Conservation (phyloP, 2,329 filamentous ascomycete species). For the Cytospora mali region DNA sequence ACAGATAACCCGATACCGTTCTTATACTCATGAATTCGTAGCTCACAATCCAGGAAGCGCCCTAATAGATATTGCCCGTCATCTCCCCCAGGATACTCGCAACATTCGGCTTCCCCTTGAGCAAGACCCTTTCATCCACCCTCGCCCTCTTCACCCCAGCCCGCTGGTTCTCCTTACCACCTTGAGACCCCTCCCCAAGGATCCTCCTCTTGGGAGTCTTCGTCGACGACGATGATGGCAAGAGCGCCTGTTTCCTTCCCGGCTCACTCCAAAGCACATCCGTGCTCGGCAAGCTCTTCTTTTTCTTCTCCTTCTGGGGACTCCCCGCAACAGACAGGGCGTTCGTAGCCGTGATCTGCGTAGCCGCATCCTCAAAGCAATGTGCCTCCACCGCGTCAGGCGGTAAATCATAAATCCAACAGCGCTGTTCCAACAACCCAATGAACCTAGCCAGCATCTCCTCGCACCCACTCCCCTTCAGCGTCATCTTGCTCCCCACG, state of each 20-base stretch:
- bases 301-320: conserved; percentile 27
- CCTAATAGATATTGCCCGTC: conserved; percentile 40
- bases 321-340: conserved; percentile 29
- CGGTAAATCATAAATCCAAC: conserved; percentile 80
- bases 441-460: conserved; percentile 80
- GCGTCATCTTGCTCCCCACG: conserved; percentile 77
- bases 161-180: conserved; percentile 49
- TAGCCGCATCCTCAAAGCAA: conserved; percentile 62
- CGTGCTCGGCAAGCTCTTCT: conserved; percentile 30
- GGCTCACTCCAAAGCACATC: conserved; percentile 10
- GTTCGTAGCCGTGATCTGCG: conserved; percentile 46
- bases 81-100: conserved; percentile 79
- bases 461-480: conserved; percentile 71
- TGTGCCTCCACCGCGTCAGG: conserved; percentile 67
- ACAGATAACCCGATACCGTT: not conserved
- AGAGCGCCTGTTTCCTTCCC: conserved; percentile 4
- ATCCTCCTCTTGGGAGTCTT: conserved; percentile 16
- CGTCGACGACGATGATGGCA: no score
- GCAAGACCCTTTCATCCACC: conserved; percentile 61
- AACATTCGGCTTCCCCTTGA: conserved; percentile 69
- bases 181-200: conserved; percentile 3
- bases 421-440: conserved; percentile 70
- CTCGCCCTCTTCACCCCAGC: conserved; percentile 58
- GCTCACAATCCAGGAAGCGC: conserved; percentile 1
- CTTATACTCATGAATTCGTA: not conserved